Conservation (phyloP, 371 early-diverging fungal genomes). For the Coemansia sp. region DNA sequence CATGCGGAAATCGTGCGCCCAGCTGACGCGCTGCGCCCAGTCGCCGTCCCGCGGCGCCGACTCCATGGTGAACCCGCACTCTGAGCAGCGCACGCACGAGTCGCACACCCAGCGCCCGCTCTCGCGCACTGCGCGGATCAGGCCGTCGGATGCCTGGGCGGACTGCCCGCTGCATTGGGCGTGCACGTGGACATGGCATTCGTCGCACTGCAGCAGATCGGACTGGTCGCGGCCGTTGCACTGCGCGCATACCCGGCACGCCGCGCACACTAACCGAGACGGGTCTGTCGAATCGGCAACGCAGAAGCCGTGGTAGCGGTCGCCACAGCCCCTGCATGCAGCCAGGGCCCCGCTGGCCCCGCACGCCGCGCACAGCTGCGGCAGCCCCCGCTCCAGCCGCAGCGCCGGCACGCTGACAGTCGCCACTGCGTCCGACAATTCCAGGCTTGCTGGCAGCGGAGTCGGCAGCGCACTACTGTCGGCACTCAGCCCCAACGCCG, state of each 20-base stretch:
- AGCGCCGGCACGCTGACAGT: background rate
- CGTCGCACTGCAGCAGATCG: constrained; percentile 35
- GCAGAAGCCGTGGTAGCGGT: constrained; percentile 39
- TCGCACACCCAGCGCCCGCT: constrained; percentile 44
- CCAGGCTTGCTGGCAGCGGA: too few relatives aligned
- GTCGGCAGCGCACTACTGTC: too few relatives aligned
- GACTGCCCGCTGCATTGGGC: constrained; percentile 32
- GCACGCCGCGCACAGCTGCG: constrained; percentile 27
- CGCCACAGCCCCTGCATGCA: constrained; percentile 35
- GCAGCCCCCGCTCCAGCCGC: background rate
- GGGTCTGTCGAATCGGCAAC: background rate
- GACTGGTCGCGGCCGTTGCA: constrained; percentile 9
- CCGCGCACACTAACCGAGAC: constrained; percentile 24
- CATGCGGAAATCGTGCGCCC: constrained; percentile 51
- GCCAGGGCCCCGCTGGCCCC: constrained; percentile 22
- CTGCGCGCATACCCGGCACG: constrained; percentile 33
- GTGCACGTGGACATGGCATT: constrained; percentile 27
- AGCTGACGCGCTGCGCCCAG: constrained; percentile 17
- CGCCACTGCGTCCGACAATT: too few relatives aligned
- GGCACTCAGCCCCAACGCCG: too few relatives aligned
- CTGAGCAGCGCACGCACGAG: constrained; percentile 35
- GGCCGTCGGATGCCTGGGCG: constrained; percentile 4
- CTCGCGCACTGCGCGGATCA: constrained; percentile 8
- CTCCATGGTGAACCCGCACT: constrained; percentile 33
- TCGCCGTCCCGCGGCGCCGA: background rate